Evolutionary conservation across 495 filamentous ascomycete genomes (phyloP), one percentile per base, ranked within the genome.

Genomic region (Apodospora peruviana): DNA sequence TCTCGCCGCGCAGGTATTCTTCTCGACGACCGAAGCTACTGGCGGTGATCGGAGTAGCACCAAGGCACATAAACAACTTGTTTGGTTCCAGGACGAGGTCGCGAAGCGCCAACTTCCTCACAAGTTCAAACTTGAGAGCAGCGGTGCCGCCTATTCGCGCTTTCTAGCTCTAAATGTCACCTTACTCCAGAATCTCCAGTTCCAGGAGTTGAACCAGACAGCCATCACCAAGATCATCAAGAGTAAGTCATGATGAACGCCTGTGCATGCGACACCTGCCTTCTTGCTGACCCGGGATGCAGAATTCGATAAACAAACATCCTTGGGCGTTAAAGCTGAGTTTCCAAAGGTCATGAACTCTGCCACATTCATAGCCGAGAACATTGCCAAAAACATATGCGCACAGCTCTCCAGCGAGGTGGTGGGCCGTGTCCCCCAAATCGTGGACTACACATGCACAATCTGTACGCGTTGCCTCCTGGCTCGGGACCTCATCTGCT

Each of bases 271-370:
- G 9, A 14, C 27, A 32, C 27, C 7, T 32, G 14, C 27, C 27
- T 32, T 32, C 27, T 32, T 43, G 38, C 25, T 20, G 20, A 29
- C 32, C 22, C n/a, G 4, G 19, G 25, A 40, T n/a, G 9, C 52
- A 87, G 84, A 90, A 70, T 90, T 90, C 60, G 85, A 88, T 64
- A 90, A 90, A 63, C 78, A 81, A 39, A 90, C 86, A 3, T 75
- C 80, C 2, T 69, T 90, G 27, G 77, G 81, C n/a, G 75, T 78
- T 3, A 72, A 73, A 25, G 49, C 68, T 11, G 72, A 53, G 1
- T 80, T 86, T 46, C 74, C 81, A 2, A 62, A 68, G 39, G 66
- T 69, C 19, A 65, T 85, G 40, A 53, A 66, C 36, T 70, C 74
- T 3, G 69, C 71, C 19, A 62, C 62, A 29, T 75, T 79, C 47